Base-by-base conservation (phyloP, 2,329 filamentous ascomycete genomes). In the Botrytis sinoallii region DNA sequence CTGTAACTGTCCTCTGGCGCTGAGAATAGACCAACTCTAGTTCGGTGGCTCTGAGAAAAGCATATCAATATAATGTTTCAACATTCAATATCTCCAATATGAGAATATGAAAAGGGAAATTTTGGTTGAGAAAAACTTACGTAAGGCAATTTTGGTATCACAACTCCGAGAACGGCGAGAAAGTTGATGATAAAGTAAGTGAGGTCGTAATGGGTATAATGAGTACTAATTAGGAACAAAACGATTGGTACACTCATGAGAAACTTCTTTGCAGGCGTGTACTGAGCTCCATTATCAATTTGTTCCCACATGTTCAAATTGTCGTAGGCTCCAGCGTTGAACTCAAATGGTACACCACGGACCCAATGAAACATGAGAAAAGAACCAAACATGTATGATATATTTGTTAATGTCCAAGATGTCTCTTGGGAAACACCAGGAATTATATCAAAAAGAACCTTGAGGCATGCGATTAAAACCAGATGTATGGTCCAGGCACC, bases 241-340 rank as follows among this genome's bases (percentile, higher is more conserved):
- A 95, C 88, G 79, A 99, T 97, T 57, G 96, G 96, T 48, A 98
- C 95, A 80, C 92, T 94, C 79, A 98, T 90, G 74, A 99, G 87
- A 81, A 99, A 99, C 84, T 99, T 99, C 88, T 99, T 99, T 77
- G 96, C 93, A 6, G 96, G 96, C 0, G 96, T 99, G 85, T 98
- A 99, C 83, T 99, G 96, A 79, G 96, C 96, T 65, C 96, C 96
- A 81, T 98, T 97, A 86, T 99, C 96, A 83, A 99, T 99, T 85
- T 99, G 96, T 86, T 99, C 96, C 96, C 96, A 99, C 96, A 99
- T 98, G 86, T 98, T 99, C 81, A 99, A 88, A 84, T 99, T 98
- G 87, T 99, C 96, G 84, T 98, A 99, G 79, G 96, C 96, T 74
- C 96, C 96, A 73, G 93, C 92, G 82, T 99, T 99, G 88, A 99